These are phyloP conservation scores for Cytospora leucostoma DNA, from an alignment of 2,329 filamentous ascomycete species.

Conservation along the genomic window DNA sequence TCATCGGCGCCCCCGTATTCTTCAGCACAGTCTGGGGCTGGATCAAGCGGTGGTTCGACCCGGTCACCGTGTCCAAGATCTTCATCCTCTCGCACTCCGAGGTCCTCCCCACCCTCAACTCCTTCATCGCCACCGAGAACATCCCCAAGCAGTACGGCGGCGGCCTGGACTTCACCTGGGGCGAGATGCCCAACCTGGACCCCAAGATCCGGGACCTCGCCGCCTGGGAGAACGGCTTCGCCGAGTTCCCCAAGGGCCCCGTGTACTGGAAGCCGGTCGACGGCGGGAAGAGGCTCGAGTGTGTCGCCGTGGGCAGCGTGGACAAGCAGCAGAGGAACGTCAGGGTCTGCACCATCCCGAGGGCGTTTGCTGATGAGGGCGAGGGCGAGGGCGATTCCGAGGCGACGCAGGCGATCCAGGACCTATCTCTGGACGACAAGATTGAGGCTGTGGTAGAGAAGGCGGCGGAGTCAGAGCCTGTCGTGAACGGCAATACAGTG, in stretches of 20 bases:
- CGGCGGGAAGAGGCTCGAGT: constrained; percentile 50
- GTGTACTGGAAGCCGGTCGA: constrained; percentile 57
- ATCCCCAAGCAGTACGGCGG: constrained; percentile 92
- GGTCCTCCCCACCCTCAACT: constrained; percentile 72
- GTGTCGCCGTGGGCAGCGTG: constrained; percentile 53
- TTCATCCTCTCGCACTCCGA: constrained; percentile 79
- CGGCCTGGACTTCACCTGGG: constrained; percentile 79
- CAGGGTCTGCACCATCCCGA: constrained; percentile 52
- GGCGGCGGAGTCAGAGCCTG: constrained; percentile 14
- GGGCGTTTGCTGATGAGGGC: constrained; percentile 31
- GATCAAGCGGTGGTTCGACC: constrained; percentile 95
- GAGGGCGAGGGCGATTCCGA: constrained; percentile 19
- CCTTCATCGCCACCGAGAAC: constrained; percentile 79
- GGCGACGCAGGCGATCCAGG: constrained; percentile 27
- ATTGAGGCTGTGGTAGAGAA: constrained; percentile 30
- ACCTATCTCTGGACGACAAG: constrained; percentile 14
- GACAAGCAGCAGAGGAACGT: constrained; percentile 48
- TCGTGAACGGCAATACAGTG: constrained; percentile 17
- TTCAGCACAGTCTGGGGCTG: constrained; percentile 94
- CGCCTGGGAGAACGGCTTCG: constrained; percentile 54
- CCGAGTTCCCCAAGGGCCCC: constrained; percentile 58
- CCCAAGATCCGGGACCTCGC: constrained; percentile 53
- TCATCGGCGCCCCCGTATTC: constrained; percentile 87
- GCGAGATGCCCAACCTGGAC: constrained; percentile 74
- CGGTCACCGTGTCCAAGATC: constrained; percentile 92